A percentile compares a stretch with the other conserved stretches of the same genome.
phyloP scores from a whole-genome alignment of 306 rosid species.

The Cercis canadensis region DNA sequence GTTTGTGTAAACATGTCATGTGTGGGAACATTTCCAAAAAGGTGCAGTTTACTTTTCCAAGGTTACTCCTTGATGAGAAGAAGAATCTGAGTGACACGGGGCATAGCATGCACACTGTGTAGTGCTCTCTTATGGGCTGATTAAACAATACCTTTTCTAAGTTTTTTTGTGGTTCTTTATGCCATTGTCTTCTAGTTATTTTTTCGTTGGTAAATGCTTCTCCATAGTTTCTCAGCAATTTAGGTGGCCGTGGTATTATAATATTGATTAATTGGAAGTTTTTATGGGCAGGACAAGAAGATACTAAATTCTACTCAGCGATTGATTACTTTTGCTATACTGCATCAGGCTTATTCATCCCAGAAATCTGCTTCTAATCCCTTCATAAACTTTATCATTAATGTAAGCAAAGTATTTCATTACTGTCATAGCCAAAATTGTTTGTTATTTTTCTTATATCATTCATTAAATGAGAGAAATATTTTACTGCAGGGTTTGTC shows the following conservation, averaged over 20 bases:
- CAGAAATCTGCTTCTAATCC: constrained; percentile 77
- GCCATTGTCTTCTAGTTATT: neutral
- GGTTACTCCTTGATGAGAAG: too few relatives aligned
- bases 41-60: too few relatives aligned
- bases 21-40: too few relatives aligned
- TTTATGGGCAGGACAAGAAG: constrained; percentile 48
- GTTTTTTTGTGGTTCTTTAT: neutral
- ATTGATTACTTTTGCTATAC: constrained; percentile 69
- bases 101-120: too few relatives aligned
- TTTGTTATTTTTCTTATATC: neutral
- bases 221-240: neutral
- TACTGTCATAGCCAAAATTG: neutral
- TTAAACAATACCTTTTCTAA: neutral
- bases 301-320: constrained; percentile 62
- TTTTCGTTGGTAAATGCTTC: neutral
- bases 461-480: neutral
- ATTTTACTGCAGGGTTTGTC: neutral
- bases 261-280: neutral
- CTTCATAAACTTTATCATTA: constrained; percentile 64
- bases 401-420: constrained; percentile 57
- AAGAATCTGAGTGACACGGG: too few relatives aligned
- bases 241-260: neutral
- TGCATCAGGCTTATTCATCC: constrained; percentile 78
- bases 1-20: too few relatives aligned
- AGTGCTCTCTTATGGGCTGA: neutral